These are phyloP conservation scores for Spiromastix sp. DNA, from an alignment of 2,329 filamentous ascomycete genomes.

Conservation along the genomic window DNA sequence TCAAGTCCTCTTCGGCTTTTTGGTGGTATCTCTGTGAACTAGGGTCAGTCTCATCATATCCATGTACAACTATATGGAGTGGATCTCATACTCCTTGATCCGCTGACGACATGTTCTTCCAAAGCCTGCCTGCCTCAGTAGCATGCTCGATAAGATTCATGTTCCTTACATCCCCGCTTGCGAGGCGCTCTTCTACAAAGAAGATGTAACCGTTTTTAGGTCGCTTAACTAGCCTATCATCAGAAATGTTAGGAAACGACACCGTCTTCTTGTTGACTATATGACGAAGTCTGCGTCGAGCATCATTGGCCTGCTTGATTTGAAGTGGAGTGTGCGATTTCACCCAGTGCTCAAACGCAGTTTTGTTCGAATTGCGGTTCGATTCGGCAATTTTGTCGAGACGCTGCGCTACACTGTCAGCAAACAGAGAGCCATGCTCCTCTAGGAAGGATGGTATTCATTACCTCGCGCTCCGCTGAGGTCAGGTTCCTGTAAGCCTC, in stretches of 20 bases:
- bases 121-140: conserved; percentile 2
- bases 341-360: conserved; percentile 45
- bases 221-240: conserved; percentile 44
- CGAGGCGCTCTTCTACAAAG: conserved; percentile 37
- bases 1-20: conserved; percentile 11
- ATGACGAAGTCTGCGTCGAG: conserved; percentile 33
- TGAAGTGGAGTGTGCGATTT: conserved; percentile 43
- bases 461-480: conserved; percentile 27
- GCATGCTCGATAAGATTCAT: conserved; percentile 30
- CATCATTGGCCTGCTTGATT: conserved; percentile 50
- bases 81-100: conserved; percentile 17
- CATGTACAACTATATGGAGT: neutral
- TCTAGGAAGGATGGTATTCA: neutral
- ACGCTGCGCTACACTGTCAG: conserved; percentile 30
- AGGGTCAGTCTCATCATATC: neutral
- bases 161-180: conserved; percentile 41
- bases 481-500: conserved; percentile 24
- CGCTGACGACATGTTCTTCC: conserved; percentile 25
- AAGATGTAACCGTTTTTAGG: conserved; percentile 27
- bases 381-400: conserved; percentile 42
- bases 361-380: conserved; percentile 33
- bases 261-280: conserved; percentile 14
- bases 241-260: conserved; percentile 30
- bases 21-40: conserved; percentile 15
- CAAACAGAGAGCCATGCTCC: neutral